Evolutionary conservation across 2,329 filamentous ascomycete genomes (phyloP).

Genomic region (Venturiaceae sp.): DNA sequence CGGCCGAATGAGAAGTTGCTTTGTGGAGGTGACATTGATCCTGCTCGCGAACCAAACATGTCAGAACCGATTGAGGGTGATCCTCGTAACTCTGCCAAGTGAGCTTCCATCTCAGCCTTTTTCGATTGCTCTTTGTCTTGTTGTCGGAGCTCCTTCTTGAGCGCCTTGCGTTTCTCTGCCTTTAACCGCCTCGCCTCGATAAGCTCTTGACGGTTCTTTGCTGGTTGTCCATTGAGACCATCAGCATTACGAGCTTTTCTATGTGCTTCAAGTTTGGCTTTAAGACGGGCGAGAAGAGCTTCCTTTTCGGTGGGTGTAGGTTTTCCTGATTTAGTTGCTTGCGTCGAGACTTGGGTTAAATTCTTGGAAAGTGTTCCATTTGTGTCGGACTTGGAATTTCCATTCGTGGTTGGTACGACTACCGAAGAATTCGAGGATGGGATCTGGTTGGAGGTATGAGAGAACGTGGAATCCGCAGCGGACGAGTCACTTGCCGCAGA

Average conservation of each 20-base stretch:
- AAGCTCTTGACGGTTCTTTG: conserved; percentile 78
- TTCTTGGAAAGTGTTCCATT: conserved; percentile 12
- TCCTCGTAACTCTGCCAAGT: conserved; percentile 45
- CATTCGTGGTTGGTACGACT: conserved; percentile 19
- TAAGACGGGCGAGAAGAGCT: conserved; percentile 66
- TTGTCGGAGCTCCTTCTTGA: conserved; percentile 80
- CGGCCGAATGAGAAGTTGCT: conserved; percentile 72
- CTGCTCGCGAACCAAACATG: conserved; percentile 6
- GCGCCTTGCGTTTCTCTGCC: conserved; percentile 73
- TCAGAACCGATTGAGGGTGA: conserved; percentile 25
- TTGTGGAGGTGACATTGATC: conserved; percentile 32
- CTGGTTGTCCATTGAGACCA: conserved; percentile 68
- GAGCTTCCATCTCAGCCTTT: conserved; percentile 50
- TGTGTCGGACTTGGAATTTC: conserved; percentile 3
- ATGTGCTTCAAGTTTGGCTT: conserved; percentile 74
- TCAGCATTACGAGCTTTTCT: conserved; percentile 82
- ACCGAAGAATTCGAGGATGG: conserved; percentile 39
- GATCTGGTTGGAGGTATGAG: conserved; percentile 30
- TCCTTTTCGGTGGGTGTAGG: conserved; percentile 57
- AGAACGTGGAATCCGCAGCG: conserved; percentile 23
- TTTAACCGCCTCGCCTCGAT: conserved; percentile 84
- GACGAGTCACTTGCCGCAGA: conserved; percentile 18
- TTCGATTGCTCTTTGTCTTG: conserved; percentile 58
- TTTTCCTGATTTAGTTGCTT: conserved; percentile 20
- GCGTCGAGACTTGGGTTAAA: conserved; percentile 18